Evolutionary conservation across 2,329 filamentous ascomycete species (phyloP), one percentile per base, ranked within the genome.

Genomic region (Phyllosticta citriasiana): DNA sequence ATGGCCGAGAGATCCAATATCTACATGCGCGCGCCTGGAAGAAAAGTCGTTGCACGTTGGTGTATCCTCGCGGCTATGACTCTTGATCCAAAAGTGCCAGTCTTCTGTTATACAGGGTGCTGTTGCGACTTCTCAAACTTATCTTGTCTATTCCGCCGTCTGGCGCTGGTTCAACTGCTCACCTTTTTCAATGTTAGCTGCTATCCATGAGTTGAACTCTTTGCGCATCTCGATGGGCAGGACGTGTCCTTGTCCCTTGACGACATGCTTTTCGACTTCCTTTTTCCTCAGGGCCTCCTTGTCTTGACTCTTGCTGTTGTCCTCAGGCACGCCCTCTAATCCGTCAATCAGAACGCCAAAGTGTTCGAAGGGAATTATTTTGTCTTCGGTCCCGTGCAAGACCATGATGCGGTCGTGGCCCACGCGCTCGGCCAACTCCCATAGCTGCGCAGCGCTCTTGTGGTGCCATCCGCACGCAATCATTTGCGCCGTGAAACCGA

Each of bases 401-500:
- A 96, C 83, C 67, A 89, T 73, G 65, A 96, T 92, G 33, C 90
- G 78, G 65, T 87, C 82, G 59, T 88, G 80, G 0, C 89, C 89
- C 0, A 96, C 81, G 27, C 72, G 75, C 66, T 91, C 84, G 0
- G 81, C 88, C 64, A 96, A 78, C 64, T 80, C 76, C 65, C 75
- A 76, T 54, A 96, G 74, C 74, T 95, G 87, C 63, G 76, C 80
- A 0, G 82, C 72, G 12, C 80, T 84, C 78, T 96, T 96, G 73
- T 84, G 77, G 73, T 96, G 91, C 82, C 89, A 89, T 0, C 85
- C 88, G 0, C 87, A 89, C 0, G 91, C 91, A 57, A 90, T 78
- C 2, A 89, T 82, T 76, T 96, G 91, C 66, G 89, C 78, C 33
- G 94, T 70, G 72, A 94, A 91, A 1, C 88, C 89, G 33, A 78